Percentiles rank a stretch among this genome's conserved stretches.
Evolutionary conservation across 257 asterid genomes (phyloP).

Genomic region (Solanum medicagineum): DNA sequence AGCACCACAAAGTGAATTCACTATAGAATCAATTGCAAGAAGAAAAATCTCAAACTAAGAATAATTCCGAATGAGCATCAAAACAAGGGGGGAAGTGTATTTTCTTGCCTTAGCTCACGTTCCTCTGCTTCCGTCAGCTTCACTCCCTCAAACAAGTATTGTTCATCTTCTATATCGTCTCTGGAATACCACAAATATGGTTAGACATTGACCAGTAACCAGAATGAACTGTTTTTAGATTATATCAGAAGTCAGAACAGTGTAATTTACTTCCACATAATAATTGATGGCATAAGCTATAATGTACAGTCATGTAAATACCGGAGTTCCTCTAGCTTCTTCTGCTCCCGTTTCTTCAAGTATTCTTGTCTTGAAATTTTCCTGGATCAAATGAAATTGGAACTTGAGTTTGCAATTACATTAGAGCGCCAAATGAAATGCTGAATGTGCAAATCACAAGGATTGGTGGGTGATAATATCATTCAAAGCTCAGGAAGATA

Average conservation of each 20-base stretch:
- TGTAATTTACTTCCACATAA: background rate
- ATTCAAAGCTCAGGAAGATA: background rate
- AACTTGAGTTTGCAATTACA: background rate
- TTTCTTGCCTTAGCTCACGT: constrained; percentile 47
- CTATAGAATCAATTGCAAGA: background rate
- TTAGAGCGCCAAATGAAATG: background rate
- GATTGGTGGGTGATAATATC: background rate
- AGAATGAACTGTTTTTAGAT: background rate
- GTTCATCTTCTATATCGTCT: constrained; percentile 87
- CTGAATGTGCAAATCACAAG: background rate
- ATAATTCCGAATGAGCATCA: background rate
- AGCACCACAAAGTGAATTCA: background rate
- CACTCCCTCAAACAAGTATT: constrained; percentile 69
- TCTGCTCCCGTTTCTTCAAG: constrained; percentile 87
- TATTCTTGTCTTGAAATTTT: constrained; percentile 80
- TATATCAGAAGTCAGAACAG: background rate
- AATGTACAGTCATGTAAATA: constrained; percentile 6
- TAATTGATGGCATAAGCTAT: background rate
- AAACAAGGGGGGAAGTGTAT: background rate
- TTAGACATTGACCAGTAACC: background rate
- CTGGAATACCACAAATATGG: constrained; percentile 24
- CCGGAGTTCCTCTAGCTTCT: constrained; percentile 84
- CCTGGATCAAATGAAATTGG: constrained; percentile 18
- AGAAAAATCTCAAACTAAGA: background rate
- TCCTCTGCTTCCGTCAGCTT: constrained; percentile 64